Percentiles rank a stretch among this genome's conserved stretches.
phyloP scores from a whole-genome alignment of 495 filamentous ascomycete species.

The Penicillium roqueforti region DNA sequence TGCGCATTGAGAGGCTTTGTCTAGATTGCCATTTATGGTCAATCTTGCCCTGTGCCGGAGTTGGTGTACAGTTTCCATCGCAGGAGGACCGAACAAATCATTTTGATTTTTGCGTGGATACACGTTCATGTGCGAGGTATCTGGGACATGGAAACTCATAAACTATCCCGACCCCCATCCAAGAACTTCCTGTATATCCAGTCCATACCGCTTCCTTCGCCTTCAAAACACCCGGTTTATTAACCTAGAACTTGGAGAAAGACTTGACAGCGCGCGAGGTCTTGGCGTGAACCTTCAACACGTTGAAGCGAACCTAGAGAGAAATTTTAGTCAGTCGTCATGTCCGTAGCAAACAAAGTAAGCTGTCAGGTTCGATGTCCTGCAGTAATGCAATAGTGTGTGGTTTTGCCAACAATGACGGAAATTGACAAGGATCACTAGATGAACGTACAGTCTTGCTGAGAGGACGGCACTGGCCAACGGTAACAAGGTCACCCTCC shows the following conservation, averaged over 20 bases:
- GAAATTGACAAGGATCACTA: not conserved
- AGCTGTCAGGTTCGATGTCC: not conserved
- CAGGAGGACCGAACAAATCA: constrained; percentile 37
- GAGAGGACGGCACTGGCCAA: constrained; percentile 97
- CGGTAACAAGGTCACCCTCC: constrained; percentile 97
- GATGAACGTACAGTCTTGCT: constrained; percentile 87
- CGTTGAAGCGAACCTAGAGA: constrained; percentile 93
- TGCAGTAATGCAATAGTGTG: not conserved
- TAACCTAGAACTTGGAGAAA: constrained; percentile 91
- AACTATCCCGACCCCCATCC: constrained; percentile 45
- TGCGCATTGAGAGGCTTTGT: constrained; percentile 17
- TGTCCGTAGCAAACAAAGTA: not conserved
- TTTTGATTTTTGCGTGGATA: constrained; percentile 49
- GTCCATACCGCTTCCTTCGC: constrained; percentile 45
- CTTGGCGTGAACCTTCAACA: constrained; percentile 61
- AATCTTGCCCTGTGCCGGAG: constrained; percentile 7
- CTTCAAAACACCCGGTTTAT: constrained; percentile 36
- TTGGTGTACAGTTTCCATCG: constrained; percentile 33
- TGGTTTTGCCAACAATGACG: too few species aligned
- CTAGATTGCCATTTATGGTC: constrained; percentile 9
- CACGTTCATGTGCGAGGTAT: constrained; percentile 46
- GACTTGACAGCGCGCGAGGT: constrained; percentile 92
- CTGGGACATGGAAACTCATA: constrained; percentile 48
- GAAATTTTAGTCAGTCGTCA: constrained; percentile 18
- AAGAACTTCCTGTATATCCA: constrained; percentile 43